Evolutionary conservation across 495 filamentous ascomycete genomes (phyloP).

Genomic region (Talaromyces liani): DNA sequence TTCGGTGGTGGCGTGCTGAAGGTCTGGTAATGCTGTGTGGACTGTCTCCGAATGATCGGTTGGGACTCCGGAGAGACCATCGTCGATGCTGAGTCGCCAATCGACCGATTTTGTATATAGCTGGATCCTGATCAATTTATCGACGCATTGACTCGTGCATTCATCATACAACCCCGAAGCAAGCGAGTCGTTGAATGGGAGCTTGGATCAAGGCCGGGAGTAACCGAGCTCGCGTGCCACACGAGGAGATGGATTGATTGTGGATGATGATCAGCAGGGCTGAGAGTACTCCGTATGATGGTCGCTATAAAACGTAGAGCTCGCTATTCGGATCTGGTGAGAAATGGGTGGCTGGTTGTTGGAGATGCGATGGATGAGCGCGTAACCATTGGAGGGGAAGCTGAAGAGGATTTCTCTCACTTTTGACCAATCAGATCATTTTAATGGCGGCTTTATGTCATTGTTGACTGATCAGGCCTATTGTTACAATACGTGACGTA

Average conservation of each 20-base stretch:
- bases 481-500: neutral
- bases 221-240: constrained; percentile 4
- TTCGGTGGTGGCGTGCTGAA: constrained; percentile 87
- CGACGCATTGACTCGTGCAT: neutral
- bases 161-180: neutral
- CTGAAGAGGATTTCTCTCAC: neutral
- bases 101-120: neutral
- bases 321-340: neutral
- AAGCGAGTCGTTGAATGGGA: neutral
- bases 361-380: neutral
- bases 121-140: neutral
- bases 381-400: neutral
- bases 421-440: neutral
- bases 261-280: too few species aligned
- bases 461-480: neutral
- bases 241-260: neutral
- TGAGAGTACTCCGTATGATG: neutral
- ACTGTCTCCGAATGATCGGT: constrained; percentile 55
- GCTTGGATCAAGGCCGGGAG: neutral
- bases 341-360: neutral
- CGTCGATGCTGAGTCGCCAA: neutral
- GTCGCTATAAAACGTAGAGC: neutral
- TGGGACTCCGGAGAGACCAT: constrained; percentile 15
- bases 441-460: neutral
- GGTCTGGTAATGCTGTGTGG: constrained; percentile 82